phyloP scores from a whole-genome alignment of 176 grass and related monocot species.

The Paspalum notatum region DNA sequence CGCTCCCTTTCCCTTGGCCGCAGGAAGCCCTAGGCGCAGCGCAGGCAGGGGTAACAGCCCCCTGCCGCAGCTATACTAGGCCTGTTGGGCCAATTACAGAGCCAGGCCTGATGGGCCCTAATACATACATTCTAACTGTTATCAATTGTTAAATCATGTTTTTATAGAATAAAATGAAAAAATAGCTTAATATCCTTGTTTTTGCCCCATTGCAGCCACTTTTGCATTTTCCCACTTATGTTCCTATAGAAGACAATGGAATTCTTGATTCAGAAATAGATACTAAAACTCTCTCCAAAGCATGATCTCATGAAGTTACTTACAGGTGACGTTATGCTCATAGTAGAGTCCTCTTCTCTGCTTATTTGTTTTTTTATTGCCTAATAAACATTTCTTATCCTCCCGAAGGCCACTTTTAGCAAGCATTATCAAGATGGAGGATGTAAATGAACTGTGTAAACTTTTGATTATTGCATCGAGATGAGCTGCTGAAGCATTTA shows the following conservation, averaged over 20 bases:
- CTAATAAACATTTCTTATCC: not conserved
- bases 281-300: constrained; percentile 4
- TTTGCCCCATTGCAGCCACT: constrained; percentile 21
- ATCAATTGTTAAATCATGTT: not conserved
- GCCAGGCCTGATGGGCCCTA: too few relatives aligned
- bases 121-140: too few relatives aligned
- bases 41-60: too few relatives aligned
- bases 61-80: too few relatives aligned
- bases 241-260: constrained; percentile 8
- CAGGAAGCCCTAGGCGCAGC: too few relatives aligned
- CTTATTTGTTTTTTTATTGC: not conserved
- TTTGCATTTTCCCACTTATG: not conserved
- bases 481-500: constrained; percentile 26
- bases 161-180: not conserved
- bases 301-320: constrained; percentile 20
- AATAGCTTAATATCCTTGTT: not conserved
- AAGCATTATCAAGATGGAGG: constrained; percentile 34
- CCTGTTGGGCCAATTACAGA: too few relatives aligned
- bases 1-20: too few relatives aligned
- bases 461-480: constrained; percentile 39
- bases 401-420: constrained; percentile 45
- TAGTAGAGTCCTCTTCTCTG: not conserved
- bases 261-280: not conserved
- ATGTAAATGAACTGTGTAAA: constrained; percentile 45
- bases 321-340: constrained; percentile 37